Evolutionary conservation across 139 green algal species (phyloP).

Genomic region (Chlorella ohadii): DNA sequence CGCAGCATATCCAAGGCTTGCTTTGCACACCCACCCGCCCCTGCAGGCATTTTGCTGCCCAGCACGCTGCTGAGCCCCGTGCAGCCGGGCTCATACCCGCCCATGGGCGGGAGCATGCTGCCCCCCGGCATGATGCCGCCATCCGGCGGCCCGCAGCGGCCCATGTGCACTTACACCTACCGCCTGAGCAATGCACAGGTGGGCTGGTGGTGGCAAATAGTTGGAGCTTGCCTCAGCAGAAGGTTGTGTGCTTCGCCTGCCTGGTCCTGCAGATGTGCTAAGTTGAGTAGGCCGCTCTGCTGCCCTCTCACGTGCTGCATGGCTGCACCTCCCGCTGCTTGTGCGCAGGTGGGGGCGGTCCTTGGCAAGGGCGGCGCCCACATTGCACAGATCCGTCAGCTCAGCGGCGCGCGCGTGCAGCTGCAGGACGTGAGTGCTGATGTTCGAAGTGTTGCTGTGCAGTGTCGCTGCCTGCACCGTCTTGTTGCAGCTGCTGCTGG

Average conservation of each 20-base stretch:
- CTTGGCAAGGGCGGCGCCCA: conserved; percentile 51
- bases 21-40: neutral
- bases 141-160: no score
- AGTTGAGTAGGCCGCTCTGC: no score
- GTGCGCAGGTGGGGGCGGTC: conserved; percentile 43
- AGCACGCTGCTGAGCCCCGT: neutral
- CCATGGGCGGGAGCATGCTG: neutral
- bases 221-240: no score
- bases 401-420: conserved; percentile 46
- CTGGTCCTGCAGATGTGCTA: no score
- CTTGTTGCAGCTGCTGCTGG: neutral
- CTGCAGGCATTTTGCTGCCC: conserved; percentile 17
- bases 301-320: no score
- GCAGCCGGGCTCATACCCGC: neutral
- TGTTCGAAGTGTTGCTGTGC: neutral
- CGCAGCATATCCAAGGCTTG: no score
- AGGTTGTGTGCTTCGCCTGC: no score
- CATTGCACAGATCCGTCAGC: conserved; percentile 39
- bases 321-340: no score
- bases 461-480: neutral
- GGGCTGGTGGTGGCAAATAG: no score
- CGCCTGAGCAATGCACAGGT: conserved; percentile 32
- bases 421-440: conserved; percentile 18
- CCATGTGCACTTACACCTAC: conserved; percentile 21
- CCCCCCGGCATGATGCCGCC: neutral